Base-by-base conservation (phyloP, 805 yeast species). In the Myxozyma neglecta region DNA sequence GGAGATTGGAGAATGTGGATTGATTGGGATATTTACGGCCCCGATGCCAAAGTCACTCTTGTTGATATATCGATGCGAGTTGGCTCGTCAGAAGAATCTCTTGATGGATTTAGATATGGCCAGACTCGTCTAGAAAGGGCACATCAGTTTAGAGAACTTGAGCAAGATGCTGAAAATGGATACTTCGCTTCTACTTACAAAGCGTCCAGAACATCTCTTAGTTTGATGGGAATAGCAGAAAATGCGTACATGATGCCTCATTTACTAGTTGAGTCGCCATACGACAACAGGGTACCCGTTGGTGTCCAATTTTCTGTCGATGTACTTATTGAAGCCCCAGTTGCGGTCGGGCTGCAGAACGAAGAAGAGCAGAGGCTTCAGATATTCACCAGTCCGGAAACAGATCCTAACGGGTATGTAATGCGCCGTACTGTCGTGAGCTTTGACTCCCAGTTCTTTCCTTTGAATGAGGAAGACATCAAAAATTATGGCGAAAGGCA, bases 321-420 rank as follows among this genome's bases (percentile, higher is more conserved):
- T 44, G 58, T 58, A 29, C 37, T 32, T n/a, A 58, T 58, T 18
- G 57, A 53, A 18, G 61, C 61, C 9, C 58, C 61, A 24, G 58
- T 58, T 36, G 57, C 61, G 37, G 46, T 58, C 7, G 61, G 61
- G 1, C 36, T 58, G 35, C 40, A 51, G 32, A 24, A 56, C 32
- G 42, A 45, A 11, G n/a, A 6, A 6, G 20, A 29, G n/a, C 36
- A 36, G n/a, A n/a, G 18, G 24, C 52, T 36, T 11, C 37, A 35
- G 18, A 24, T 58, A n/a, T 20, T 52, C 11, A 34, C 44, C 42
- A n/a, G 14, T 4, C 37, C 42, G 10, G 35, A 34, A 34, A 43
- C 40, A 13, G 46, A 42, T 18, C 35, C 24, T 45, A 13, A 36
- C 60, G 57, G 61, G 18, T 46, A 53, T 36, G 20, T 5, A 18